phyloP scores from a whole-genome alignment of 2,329 filamentous ascomycete genomes.

The Allantophomopsis cytisporea region DNA sequence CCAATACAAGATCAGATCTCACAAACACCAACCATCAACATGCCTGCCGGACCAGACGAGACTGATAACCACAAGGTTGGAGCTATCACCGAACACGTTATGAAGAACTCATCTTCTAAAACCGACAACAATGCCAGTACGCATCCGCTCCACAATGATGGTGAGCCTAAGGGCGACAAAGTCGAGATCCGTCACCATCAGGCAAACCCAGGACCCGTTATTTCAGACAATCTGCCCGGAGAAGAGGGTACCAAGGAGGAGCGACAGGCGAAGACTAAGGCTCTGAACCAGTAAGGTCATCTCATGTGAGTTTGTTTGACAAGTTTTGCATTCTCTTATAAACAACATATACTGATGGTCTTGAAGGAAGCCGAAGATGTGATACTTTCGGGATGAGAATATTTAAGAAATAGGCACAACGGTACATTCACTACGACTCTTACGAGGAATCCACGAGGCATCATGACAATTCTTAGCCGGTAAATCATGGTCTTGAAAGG shows the following conservation, averaged over 20 bases:
- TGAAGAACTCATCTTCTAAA: constrained; percentile 20
- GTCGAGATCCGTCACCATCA: constrained; percentile 35
- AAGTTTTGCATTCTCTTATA: no score
- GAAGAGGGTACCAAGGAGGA: constrained; percentile 56
- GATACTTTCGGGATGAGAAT: no score
- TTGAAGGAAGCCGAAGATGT: no score
- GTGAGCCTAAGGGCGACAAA: constrained; percentile 27
- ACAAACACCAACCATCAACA: constrained; percentile 9
- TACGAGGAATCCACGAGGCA: no score
- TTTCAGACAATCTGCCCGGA: constrained; percentile 35
- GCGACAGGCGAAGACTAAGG: constrained; percentile 47
- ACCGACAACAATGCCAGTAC: constrained; percentile 21
- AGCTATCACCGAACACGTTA: constrained; percentile 20
- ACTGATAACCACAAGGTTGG: constrained; percentile 18
- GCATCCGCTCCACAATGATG: constrained; percentile 20
- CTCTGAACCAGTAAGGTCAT: constrained; percentile 42
- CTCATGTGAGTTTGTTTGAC: no score
- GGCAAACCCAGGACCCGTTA: constrained; percentile 43
- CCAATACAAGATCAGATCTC: neutral
- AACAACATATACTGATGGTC: no score
- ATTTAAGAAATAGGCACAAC: no score
- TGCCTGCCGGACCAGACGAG: constrained; percentile 23
- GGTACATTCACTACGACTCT: no score
- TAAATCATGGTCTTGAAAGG: no score
- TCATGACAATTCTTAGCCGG: no score